Evolutionary conservation across 306 rosid genomes (phyloP), one percentile per base, ranked within the genome.

Genomic region (Rubus parviflorus): DNA sequence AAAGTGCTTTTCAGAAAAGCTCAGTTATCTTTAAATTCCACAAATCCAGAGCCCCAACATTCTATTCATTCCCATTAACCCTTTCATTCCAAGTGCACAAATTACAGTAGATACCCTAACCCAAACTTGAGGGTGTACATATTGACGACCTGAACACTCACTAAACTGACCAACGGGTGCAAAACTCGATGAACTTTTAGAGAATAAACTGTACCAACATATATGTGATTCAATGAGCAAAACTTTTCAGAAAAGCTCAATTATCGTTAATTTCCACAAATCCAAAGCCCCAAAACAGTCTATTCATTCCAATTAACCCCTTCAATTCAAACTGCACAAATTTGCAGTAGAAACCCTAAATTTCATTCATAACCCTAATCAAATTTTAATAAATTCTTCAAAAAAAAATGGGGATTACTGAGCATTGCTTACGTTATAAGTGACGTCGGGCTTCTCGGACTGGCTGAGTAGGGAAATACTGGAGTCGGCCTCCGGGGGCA

Each of bases 401-500:
- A 70, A 79, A n/a, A 17, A 16, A 77, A 69, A 52, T 20, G 17
- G 0, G 0, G 7, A 45, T 30, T 30, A 75, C 19, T 1, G 23
- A 23, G 15, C 54, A 16, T 3, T 38, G 68, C 88, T 85, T 62
- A 95, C 99, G 80, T 81, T 88, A 78, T 95, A 95, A 63, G 97
- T 87, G 79, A 95, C 99, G 68, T 95, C 99, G 3, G 99, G 99
- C 91, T 95, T 95, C 89, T 95, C 99, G 0, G 97, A 92, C 85
- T 95, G 99, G 76, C 99, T 95, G 22, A 95, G 97, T 0, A 95
- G 94, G 0, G 99, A 95, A 46, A 95, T 95, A 19, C 99, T 95
- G 4, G 99, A 95, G 41, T 95, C 99, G 4, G 99, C 99, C 83
- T 95, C 99, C 1, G 99, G 99, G 2, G 99, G 99, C 53, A 95